Evolutionary conservation across 2,329 filamentous ascomycete genomes (phyloP).

Genomic region (Zalaria obscura): DNA sequence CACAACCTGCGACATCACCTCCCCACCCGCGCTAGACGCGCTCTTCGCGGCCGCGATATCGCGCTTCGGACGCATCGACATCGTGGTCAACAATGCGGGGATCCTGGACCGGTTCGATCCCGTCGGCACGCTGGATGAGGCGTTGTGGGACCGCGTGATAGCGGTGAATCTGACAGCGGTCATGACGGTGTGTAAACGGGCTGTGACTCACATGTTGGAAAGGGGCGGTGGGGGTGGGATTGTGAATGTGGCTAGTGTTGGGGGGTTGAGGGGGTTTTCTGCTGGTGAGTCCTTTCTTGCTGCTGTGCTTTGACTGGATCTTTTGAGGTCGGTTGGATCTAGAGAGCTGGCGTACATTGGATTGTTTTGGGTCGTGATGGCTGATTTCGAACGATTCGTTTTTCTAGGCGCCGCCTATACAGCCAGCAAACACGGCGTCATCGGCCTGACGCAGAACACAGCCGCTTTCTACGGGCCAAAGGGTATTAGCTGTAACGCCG

Average conservation of each 20-base stretch:
- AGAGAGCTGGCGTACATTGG: too few relatives aligned
- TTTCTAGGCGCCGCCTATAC: slow-evolving; percentile 35
- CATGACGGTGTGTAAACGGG: slow-evolving; percentile 37
- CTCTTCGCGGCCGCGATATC: slow-evolving; percentile 21
- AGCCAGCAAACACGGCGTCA: slow-evolving; percentile 38
- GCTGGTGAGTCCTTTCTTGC: slow-evolving; percentile 19
- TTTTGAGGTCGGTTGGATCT: too few relatives aligned
- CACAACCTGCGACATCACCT: slow-evolving; percentile 24
- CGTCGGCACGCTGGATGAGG: slow-evolving; percentile 31
- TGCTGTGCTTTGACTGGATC: neutral
- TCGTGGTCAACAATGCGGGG: slow-evolving; percentile 35
- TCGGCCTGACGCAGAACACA: slow-evolving; percentile 43
- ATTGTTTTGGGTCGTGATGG: neutral
- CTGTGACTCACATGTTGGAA: slow-evolving; percentile 33
- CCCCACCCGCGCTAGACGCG: slow-evolving; percentile 18
- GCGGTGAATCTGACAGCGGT: slow-evolving; percentile 43
- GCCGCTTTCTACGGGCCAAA: slow-evolving; percentile 40
- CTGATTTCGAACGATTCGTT: neutral
- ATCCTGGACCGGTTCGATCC: slow-evolving; percentile 44
- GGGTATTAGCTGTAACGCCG: slow-evolving; percentile 37
- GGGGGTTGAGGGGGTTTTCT: slow-evolving; percentile 27
- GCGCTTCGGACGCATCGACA: slow-evolving; percentile 36
- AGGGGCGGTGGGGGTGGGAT: slow-evolving; percentile 32
- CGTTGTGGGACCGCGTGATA: slow-evolving; percentile 40
- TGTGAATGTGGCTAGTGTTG: slow-evolving; percentile 38